phyloP scores from a whole-genome alignment of 140 eudicot genomes.

The Anethum foeniculum region DNA sequence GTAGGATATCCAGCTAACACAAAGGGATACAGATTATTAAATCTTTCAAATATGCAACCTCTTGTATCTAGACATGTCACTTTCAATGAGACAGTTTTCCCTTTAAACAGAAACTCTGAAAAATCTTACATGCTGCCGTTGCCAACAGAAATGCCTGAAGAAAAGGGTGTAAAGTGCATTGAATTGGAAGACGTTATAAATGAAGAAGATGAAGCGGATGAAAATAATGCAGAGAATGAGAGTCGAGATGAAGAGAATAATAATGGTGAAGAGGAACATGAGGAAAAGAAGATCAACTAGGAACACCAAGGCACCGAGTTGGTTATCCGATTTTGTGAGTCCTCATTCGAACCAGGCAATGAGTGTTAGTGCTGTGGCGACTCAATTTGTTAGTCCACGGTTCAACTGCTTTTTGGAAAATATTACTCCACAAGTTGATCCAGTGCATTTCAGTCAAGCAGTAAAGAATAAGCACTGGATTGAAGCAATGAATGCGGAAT shows the following conservation, averaged over 20 bases:
- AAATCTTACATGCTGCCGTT: too few species aligned
- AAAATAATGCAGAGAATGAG: too few species aligned
- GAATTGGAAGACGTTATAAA: too few species aligned
- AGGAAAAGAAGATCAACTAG: too few species aligned
- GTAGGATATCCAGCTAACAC: neutral
- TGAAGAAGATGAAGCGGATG: too few species aligned
- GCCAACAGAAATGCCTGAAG: too few species aligned
- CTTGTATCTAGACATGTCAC: neutral
- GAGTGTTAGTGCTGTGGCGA: neutral
- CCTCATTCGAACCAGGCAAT: neutral
- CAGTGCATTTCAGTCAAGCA: neutral
- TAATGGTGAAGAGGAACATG: too few species aligned
- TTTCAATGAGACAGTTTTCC: neutral
- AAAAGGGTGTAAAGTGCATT: too few species aligned
- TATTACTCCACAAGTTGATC: neutral
- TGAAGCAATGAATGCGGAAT: neutral
- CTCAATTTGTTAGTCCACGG: neutral
- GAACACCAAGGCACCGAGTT: fast-evolving
- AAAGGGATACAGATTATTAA: neutral
- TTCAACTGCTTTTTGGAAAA: neutral
- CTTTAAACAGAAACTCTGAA: neutral
- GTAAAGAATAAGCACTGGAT: neutral
- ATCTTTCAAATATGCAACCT: neutral
- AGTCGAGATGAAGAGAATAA: too few species aligned
- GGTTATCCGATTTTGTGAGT: neutral